Conservation (phyloP, 2,329 filamentous ascomycete species). For the Talaromyces sp. region DNA sequence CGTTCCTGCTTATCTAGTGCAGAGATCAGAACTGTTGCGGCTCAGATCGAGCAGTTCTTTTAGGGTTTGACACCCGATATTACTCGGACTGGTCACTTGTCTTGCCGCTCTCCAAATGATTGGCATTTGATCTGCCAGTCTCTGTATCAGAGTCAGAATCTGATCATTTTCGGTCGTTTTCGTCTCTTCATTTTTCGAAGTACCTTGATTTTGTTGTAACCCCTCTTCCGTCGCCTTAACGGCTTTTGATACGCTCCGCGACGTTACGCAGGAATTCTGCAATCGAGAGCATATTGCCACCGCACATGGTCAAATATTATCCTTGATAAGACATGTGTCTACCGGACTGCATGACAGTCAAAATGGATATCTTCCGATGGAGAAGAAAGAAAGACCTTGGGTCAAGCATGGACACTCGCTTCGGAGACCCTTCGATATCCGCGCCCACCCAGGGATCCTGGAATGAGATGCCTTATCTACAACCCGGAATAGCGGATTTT, state of each 20-base stretch:
- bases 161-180: slow-evolving; percentile 4
- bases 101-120: not conserved
- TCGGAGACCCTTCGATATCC: slow-evolving; percentile 38
- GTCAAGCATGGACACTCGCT: slow-evolving; percentile 35
- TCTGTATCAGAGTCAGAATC: slow-evolving; percentile 1
- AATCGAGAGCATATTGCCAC: not conserved
- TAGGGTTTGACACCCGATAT: not conserved
- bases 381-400: slow-evolving; percentile 32
- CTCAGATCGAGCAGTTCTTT: not conserved
- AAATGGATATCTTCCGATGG: slow-evolving; percentile 26
- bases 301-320: not conserved
- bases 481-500: slow-evolving; percentile 12
- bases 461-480: slow-evolving; percentile 27
- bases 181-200: not conserved
- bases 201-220: not conserved
- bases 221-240: not conserved
- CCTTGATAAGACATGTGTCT: slow-evolving; percentile 11
- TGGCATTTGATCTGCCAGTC: not conserved
- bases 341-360: slow-evolving; percentile 13
- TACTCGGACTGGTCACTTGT: not conserved
- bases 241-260: not conserved
- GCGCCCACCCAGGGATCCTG: slow-evolving; percentile 40
- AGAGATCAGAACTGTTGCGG: not conserved
- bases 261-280: not conserved
- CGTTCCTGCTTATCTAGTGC: not conserved